Evolutionary conservation across 177 flowering plant genomes (phyloP), one percentile per base, ranked within the genome.

Genomic region (Vitis hybrid): DNA sequence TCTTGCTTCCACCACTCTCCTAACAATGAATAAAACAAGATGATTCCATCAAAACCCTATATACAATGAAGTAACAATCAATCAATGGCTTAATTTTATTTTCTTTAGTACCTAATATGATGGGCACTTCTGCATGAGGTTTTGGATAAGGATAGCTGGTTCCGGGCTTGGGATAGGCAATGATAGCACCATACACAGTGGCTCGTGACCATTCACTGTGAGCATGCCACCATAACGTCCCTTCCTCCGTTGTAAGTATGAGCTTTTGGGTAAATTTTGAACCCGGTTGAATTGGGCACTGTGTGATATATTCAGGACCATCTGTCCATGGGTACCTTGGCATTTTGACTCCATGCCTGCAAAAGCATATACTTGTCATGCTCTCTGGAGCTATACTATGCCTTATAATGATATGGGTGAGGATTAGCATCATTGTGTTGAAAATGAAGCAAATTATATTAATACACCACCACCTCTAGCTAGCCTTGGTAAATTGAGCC

Each of bases 1-100:
- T 68, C 63, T 30, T 50, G 35, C 55, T 71, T 71, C 79, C 79
- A 76, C 79, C 79, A 76, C 48, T 76, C 79, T 46, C 73, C 76
- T 73, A 48, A 0, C 18, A 9, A 7, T 64, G 2, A 20, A 32
- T 8, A 17, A 62, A 11, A 6, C 11, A 13, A 41, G 3, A 5
- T 15, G 5, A 15, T 56, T 15, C 59, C 59, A 56, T n/a, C 10
- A 56, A 56, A 17, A 20, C 9, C 46, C 46, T 8, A 41, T 41
- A 41, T 41, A 35, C 46, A 32, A 32, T 32, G 41, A 32, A 32
- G 61, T 9, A 58, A n/a, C 10, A n/a, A 58, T 58, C 24, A 58
- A 4, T 17, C 9, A 20, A 4, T 58, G 58, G 51, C 46, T 54
- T 10, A 64, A 9, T 15, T 49, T 20, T 21, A 9, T 41, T 41